These are phyloP conservation scores for Postia placenta DNA, from an alignment of 768 basidiomycete genomes.

Conservation along the genomic window DNA sequence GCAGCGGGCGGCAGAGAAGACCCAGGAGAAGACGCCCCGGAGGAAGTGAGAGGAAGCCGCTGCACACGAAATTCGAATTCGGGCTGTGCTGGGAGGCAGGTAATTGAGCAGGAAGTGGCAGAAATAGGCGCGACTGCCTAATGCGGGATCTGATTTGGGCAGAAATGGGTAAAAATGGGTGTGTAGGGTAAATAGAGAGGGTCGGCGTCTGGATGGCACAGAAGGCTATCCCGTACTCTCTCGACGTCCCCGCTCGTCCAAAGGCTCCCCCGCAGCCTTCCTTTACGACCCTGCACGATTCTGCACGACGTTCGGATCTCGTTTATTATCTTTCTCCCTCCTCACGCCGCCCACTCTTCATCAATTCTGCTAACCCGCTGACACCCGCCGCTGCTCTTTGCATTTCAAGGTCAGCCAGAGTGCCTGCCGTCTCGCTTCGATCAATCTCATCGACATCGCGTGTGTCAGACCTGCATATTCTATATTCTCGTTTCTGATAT, in stretches of 20 bases:
- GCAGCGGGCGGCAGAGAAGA: too few relatives aligned
- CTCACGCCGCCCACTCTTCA: conserved; percentile 22
- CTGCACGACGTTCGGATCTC: conserved; percentile 50
- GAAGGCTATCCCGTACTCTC: conserved; percentile 19
- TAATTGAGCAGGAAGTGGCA: conserved; percentile 1
- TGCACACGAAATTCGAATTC: not conserved
- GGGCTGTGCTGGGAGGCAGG: too few relatives aligned
- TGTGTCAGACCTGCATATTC: conserved; percentile 18
- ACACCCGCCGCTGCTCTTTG: conserved; percentile 26
- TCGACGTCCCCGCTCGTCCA: conserved; percentile 16
- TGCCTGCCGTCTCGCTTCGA: conserved; percentile 5
- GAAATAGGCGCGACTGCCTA: not conserved
- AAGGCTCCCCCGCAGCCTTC: conserved; percentile 14
- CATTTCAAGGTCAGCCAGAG: conserved; percentile 6
- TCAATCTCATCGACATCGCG: conserved; percentile 8
- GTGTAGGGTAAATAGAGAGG: conserved; percentile 17
- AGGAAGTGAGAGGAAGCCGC: not conserved
- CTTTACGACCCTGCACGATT: conserved; percentile 45
- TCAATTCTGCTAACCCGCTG: conserved; percentile 23
- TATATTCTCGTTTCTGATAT: conserved; percentile 16
- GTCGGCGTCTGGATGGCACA: conserved; percentile 14
- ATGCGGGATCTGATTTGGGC: conserved; percentile 3
- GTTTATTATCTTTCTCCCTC: conserved; percentile 38
- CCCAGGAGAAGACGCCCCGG: not conserved
- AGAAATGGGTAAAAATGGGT: conserved; percentile 11